A percentile compares a stretch with the other conserved stretches of the same genome.
These are phyloP conservation scores for Fusarium devonianum DNA, from an alignment of 2,329 filamentous ascomycete genomes.

Conservation along the genomic window DNA sequence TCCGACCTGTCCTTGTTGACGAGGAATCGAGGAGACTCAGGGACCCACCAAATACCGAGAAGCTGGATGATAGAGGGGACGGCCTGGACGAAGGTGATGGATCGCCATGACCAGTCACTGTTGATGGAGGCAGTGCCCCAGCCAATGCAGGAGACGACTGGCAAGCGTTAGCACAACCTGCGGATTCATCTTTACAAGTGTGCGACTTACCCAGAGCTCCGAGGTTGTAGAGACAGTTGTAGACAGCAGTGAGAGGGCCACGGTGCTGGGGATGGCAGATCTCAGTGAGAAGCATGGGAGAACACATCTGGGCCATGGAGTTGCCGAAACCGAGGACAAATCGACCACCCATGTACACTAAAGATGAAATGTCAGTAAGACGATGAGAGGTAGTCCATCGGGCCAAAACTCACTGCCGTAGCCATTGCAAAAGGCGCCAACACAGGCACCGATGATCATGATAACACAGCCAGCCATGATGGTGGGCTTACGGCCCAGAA, in stretches of 20 bases:
- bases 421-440: constrained; percentile 53
- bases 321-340: constrained; percentile 69
- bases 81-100: constrained; percentile 70
- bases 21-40: constrained; percentile 72
- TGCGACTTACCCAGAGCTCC: constrained; percentile 52
- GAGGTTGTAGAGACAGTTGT: constrained; percentile 73
- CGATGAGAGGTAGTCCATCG: no score
- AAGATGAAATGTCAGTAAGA: not conserved
- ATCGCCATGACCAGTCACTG: constrained; percentile 72
- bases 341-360: constrained; percentile 51
- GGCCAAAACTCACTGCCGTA: constrained; percentile 50
- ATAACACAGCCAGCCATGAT: constrained; percentile 54
- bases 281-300: constrained; percentile 70
- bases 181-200: accelerated
- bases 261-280: constrained; percentile 74
- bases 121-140: constrained; percentile 67
- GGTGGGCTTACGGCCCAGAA: constrained; percentile 52
- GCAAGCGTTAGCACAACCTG: not conserved
- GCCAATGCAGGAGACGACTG: constrained; percentile 66
- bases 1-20: constrained; percentile 68
- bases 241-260: constrained; percentile 69
- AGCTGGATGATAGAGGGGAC: constrained; percentile 69
- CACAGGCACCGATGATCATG: constrained; percentile 54
- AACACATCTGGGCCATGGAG: constrained; percentile 68
- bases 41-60: constrained; percentile 71